Evolutionary conservation across 352 stramenopile species (phyloP).

Genomic region (Pythium coloratum): DNA sequence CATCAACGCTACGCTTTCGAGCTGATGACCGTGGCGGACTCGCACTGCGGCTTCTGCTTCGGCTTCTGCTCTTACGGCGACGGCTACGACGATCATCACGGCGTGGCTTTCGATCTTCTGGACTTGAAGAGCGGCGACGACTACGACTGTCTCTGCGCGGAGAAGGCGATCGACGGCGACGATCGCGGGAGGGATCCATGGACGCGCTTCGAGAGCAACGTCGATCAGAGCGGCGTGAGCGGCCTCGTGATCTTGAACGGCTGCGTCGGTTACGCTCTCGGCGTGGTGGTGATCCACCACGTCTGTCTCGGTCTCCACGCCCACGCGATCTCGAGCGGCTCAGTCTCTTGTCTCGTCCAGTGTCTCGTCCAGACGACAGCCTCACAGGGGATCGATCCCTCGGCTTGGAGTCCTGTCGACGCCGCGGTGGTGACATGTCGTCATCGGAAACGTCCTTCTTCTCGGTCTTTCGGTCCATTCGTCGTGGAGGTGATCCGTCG

Average conservation of each 20-base stretch:
- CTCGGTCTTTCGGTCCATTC: neutral
- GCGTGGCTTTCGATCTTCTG: neutral
- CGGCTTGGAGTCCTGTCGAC: neutral
- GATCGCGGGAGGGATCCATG: conserved; percentile 5
- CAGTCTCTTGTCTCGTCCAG: neutral
- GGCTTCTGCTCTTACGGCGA: neutral
- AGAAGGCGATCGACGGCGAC: conserved; percentile 25
- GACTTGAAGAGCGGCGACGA: conserved; percentile 3
- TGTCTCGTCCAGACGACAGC: neutral
- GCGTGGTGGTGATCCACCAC: neutral
- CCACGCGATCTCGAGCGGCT: conserved; percentile 20
- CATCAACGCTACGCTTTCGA: neutral
- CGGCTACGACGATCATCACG: conserved; percentile 5
- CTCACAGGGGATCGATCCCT: conserved; percentile 12
- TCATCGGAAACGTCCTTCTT: neutral
- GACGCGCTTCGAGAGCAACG: conserved; percentile 2
- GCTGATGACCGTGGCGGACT: neutral
- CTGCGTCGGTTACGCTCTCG: neutral
- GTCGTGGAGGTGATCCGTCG: conserved; percentile 20
- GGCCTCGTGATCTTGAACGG: conserved; percentile 4
- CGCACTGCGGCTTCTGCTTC: conserved; percentile 10
- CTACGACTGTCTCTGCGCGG: conserved; percentile 24
- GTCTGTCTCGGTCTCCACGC: neutral
- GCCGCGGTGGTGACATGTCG: conserved; percentile 21
- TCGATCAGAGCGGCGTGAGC: neutral